A percentile compares a stretch with the other conserved stretches of the same genome.
These are phyloP conservation scores for Nyctanthes arbortristis DNA, from an alignment of 257 asterid species.

Conservation along the genomic window DNA sequence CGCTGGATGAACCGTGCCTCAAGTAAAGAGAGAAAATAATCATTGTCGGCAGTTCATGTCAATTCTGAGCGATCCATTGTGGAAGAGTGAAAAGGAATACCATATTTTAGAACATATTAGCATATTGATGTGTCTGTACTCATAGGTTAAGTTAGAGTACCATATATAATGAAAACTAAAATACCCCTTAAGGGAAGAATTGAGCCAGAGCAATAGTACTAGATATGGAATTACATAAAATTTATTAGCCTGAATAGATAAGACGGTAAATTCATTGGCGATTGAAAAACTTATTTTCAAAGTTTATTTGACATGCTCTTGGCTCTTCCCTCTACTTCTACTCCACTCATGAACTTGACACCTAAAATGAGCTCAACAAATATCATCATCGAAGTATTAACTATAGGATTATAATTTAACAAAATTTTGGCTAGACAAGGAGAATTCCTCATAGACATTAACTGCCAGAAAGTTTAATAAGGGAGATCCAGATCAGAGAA, in stretches of 20 bases:
- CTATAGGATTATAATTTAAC: background rate
- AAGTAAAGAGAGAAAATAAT: background rate
- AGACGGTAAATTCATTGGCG: background rate
- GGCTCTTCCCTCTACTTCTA: constrained; percentile 1
- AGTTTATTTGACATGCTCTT: background rate
- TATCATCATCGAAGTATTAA: background rate
- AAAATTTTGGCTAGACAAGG: background rate
- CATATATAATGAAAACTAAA: background rate
- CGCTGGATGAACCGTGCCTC: background rate
- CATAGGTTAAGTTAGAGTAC: background rate
- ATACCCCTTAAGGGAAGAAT: background rate
- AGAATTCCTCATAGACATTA: background rate
- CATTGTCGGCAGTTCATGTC: background rate
- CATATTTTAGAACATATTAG: background rate
- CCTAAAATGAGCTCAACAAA: background rate
- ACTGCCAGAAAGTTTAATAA: background rate
- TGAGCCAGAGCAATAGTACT: background rate
- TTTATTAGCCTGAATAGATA: background rate
- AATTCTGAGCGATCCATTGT: background rate
- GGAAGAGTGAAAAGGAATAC: background rate
- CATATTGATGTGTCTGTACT: background rate
- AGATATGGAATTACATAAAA: background rate
- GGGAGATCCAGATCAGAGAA: background rate
- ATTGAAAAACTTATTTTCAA: background rate
- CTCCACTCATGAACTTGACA: background rate